Conservation (phyloP, 83 land plant species). For the Diphasiastrum complanatum region DNA sequence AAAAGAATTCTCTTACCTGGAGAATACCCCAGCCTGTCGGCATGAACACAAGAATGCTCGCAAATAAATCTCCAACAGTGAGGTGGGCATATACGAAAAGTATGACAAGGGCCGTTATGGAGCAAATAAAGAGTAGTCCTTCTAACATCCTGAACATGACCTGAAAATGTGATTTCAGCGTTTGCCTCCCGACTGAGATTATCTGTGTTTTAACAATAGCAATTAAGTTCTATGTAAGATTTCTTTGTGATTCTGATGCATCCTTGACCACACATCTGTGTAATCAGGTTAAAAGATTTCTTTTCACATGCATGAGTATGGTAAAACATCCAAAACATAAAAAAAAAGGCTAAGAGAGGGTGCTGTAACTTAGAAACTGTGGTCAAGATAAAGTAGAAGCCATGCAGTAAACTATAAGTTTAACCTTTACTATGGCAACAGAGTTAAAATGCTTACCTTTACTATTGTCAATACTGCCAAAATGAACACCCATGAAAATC, state of each 20-base stretch:
- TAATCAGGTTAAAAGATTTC: too few relatives aligned
- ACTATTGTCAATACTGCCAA: conserved; percentile 35
- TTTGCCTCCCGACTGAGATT: conserved; percentile 46
- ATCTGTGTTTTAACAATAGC: conserved; percentile 25
- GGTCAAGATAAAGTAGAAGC: too few relatives aligned
- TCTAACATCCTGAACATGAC: conserved; percentile 58
- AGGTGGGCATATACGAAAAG: conserved; percentile 40
- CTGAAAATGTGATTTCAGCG: conserved; percentile 53
- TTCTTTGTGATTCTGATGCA: too few relatives aligned
- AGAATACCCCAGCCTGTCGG: conserved; percentile 85
- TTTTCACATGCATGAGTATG: too few relatives aligned
- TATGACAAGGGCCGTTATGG: conserved; percentile 37
- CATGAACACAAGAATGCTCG: conserved; percentile 78
- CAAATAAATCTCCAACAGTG: conserved; percentile 56
- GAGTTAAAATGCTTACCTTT: conserved; percentile 39
- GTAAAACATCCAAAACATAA: too few relatives aligned
- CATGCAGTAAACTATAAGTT: too few relatives aligned
- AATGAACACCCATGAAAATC: conserved; percentile 69
- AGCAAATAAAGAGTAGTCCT: conserved; percentile 49
- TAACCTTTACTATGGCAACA: neutral
- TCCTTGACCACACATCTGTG: too few relatives aligned
- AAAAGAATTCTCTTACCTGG: too few relatives aligned
- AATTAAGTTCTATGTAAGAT: too few relatives aligned
- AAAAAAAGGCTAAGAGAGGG: too few relatives aligned
- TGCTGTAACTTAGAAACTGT: too few relatives aligned